These are phyloP conservation scores for Vairimorpha ceranae DNA, from an alignment of 371 early-diverging fungal species.

Conservation along the genomic window DNA sequence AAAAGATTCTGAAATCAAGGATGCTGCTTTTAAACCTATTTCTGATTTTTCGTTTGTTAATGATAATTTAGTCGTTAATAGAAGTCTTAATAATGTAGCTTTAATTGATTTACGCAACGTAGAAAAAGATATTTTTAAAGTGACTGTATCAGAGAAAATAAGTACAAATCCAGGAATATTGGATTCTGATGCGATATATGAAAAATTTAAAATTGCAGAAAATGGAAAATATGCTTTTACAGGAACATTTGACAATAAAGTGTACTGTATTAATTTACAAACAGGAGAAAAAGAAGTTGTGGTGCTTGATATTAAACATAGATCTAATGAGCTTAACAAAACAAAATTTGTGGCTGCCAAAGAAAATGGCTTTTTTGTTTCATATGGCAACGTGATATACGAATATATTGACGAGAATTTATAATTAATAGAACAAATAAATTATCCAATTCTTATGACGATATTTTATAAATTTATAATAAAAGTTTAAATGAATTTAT, in stretches of 20 bases:
- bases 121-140: slow-evolving; percentile 9
- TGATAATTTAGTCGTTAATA: slow-evolving; percentile 48
- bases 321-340: slow-evolving; percentile 40
- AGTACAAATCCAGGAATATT: slow-evolving; percentile 33
- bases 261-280: slow-evolving; percentile 35
- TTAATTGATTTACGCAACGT: slow-evolving; percentile 55
- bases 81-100: slow-evolving; percentile 55
- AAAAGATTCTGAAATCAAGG: slow-evolving; percentile 31
- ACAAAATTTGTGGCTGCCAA: slow-evolving; percentile 36
- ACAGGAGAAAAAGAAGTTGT: slow-evolving; percentile 23
- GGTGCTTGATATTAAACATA: slow-evolving; percentile 29
- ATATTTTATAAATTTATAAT: no score
- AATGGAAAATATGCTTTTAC: slow-evolving; percentile 45
- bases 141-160: slow-evolving; percentile 7
- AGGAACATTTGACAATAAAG: slow-evolving; percentile 49
- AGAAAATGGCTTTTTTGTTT: slow-evolving; percentile 42
- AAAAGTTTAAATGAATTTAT: no score
- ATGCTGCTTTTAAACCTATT: slow-evolving; percentile 51
- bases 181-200: slow-evolving; percentile 53
- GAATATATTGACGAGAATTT: slow-evolving; percentile 4
- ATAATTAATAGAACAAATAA: background rate
- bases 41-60: slow-evolving; percentile 59
- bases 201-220: slow-evolving; percentile 52
- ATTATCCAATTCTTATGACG: no score
- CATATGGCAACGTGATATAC: slow-evolving; percentile 27